Base-by-base conservation (phyloP, 805 yeast genomes). In the Zygosaccharomyces lentus region DNA sequence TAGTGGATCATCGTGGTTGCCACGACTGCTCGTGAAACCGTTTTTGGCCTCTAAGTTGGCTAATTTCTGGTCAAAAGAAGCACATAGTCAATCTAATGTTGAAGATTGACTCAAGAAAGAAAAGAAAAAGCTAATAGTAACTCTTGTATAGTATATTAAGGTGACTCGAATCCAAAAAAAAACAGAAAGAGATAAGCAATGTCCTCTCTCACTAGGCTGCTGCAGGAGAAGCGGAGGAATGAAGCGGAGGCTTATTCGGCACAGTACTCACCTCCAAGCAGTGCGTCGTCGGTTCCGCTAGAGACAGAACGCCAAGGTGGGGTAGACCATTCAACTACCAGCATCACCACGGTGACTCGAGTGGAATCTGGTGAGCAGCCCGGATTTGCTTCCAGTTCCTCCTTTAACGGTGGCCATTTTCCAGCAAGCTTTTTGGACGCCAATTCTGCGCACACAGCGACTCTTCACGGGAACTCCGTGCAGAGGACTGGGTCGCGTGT, bases 401-500 rank as follows among this genome's bases (percentile, higher is more conserved):
- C 55, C 12, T 40, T 50, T 16, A 30, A 19, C n/a, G 31, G 41
- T 27, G 41, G 34, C 23, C 49, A 47, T 6, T 52, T 61, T 17
- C 61, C 66, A 4, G 55, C 62, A 9, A 64, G 68, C 45, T 66
- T 66, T 24, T 38, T 65, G 21, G 61, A 49, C 40, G 58, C 64
- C 6, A 66, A 66, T 48, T 64, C 64, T 37, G 70, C 70, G 6
- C 69, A 66, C 42, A 66, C 70, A 6, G 68, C 68, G 2, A 48
- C 63, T 2, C 38, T 61, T 42, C 49, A 57, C 41, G 62, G 62
- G 19, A 39, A 54, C 9, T 54, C 54, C 23, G 47, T 47, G 2
- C 56, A 55, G 24, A 45, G 56, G 8, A 49, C 54, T 25, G 62
- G 60, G 2, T 56, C 65, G 29, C 31, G 25, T 27, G 49, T 56